Percentiles rank a stretch among this genome's conserved stretches.
phyloP scores from a whole-genome alignment of 2,329 filamentous ascomycete genomes.

The Lasiodiplodia sp. region DNA sequence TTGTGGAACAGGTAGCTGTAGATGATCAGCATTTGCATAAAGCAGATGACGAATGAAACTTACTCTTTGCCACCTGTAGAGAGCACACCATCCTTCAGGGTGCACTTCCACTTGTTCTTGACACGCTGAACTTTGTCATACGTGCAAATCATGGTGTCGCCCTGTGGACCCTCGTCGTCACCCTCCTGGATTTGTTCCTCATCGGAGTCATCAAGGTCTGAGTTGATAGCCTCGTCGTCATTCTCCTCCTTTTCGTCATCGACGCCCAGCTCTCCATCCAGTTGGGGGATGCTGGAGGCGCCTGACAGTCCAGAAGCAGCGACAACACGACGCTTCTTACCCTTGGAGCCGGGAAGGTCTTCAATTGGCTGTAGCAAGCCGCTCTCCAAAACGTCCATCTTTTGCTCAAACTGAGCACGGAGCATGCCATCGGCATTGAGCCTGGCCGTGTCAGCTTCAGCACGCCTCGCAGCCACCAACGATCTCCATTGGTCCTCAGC shows the following conservation, averaged over 20 bases:
- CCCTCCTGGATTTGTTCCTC: slow-evolving; percentile 83
- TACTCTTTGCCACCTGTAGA: slow-evolving; percentile 91
- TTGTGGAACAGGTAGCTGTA: slow-evolving; percentile 92
- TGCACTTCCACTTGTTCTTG: slow-evolving; percentile 98
- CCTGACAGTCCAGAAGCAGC: slow-evolving; percentile 32
- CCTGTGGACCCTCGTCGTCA: slow-evolving; percentile 82
- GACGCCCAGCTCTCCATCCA: slow-evolving; percentile 60
- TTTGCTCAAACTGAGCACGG: slow-evolving; percentile 70
- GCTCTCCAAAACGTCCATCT: slow-evolving; percentile 74
- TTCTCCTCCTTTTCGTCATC: slow-evolving; percentile 64
- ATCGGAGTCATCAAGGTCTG: slow-evolving; percentile 93
- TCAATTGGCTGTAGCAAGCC: slow-evolving; percentile 78
- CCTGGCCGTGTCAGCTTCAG: slow-evolving; percentile 56
- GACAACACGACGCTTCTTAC: slow-evolving; percentile 55
- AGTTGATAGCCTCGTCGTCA: slow-evolving; percentile 97
- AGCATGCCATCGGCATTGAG: slow-evolving; percentile 72
- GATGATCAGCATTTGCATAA: neutral
- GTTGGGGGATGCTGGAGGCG: slow-evolving; percentile 47
- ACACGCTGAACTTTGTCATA: slow-evolving; percentile 99
- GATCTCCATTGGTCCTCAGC: slow-evolving; percentile 64
- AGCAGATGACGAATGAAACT: slow-evolving; percentile 38
- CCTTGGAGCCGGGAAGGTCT: slow-evolving; percentile 57
- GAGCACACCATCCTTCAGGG: slow-evolving; percentile 93
- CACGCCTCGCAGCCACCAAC: slow-evolving; percentile 65
- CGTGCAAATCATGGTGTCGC: slow-evolving; percentile 96